phyloP scores from a whole-genome alignment of 352 stramenopile species.

The Globisporangium uncinulatum region DNA sequence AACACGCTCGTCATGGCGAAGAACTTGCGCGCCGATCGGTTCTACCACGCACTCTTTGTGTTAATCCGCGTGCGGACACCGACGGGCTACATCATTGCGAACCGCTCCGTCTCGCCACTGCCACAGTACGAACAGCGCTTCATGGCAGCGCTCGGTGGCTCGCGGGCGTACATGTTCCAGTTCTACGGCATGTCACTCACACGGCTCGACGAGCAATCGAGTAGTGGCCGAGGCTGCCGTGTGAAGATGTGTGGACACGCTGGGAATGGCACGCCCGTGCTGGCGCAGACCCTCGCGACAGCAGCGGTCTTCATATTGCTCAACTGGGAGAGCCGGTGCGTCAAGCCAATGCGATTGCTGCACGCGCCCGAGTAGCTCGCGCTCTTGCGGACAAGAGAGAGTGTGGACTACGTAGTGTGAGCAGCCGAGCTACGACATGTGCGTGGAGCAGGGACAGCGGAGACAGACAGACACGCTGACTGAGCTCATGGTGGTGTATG shows the following conservation, averaged over 20 bases:
- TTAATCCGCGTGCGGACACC: slow-evolving; percentile 12
- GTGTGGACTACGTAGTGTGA: too few species aligned
- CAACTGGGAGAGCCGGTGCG: slow-evolving; percentile 21
- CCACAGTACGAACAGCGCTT: slow-evolving; percentile 19
- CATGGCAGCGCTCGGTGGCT: not conserved
- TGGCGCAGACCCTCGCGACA: slow-evolving; percentile 24
- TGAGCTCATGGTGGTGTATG: too few species aligned
- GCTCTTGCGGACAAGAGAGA: too few species aligned
- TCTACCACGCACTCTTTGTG: slow-evolving; percentile 15
- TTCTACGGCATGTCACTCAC: slow-evolving; percentile 21
- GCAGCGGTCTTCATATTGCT: slow-evolving; percentile 25
- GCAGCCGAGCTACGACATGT: too few species aligned
- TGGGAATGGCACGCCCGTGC: slow-evolving; percentile 16
- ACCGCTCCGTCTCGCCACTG: slow-evolving; percentile 20
- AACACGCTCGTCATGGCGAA: slow-evolving; percentile 19
- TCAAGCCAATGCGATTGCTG: slow-evolving; percentile 2
- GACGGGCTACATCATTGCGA: slow-evolving; percentile 17
- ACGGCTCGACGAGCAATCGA: not conserved
- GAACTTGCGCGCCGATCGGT: slow-evolving; percentile 13
- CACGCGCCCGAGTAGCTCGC: not conserved
- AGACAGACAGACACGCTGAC: too few species aligned
- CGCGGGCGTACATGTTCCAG: slow-evolving; percentile 15
- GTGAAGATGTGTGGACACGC: slow-evolving; percentile 15
- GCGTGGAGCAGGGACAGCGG: too few species aligned
- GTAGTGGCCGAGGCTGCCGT: not conserved